Percentiles rank a stretch among this genome's conserved stretches.
These are phyloP conservation scores for Erodium texanum DNA, from an alignment of 441 rosid genomes.

Conservation along the genomic window DNA sequence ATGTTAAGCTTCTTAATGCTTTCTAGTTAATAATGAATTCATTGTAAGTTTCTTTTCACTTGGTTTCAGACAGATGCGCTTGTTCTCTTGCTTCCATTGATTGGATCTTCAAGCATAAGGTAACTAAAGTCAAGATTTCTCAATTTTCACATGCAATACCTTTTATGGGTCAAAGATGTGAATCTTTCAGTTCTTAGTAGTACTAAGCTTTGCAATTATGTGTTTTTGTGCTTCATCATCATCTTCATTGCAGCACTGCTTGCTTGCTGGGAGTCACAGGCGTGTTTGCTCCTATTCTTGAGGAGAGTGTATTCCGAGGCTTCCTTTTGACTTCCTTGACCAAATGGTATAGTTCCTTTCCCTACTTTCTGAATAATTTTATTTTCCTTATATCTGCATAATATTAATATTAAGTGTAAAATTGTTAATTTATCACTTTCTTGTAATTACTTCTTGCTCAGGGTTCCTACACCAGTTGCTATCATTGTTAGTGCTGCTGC, in stretches of 20 bases:
- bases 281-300: constrained; percentile 80
- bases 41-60: constrained; percentile 1
- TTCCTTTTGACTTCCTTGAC: constrained; percentile 85
- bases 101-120: constrained; percentile 45
- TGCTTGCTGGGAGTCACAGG: constrained; percentile 81
- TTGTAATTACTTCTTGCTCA: constrained; percentile 20
- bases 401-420: not conserved
- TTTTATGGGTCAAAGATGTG: not conserved
- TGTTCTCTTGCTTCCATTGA: constrained; percentile 38
- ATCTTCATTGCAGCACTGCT: constrained; percentile 49
- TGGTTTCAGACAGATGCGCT: constrained; percentile 41
- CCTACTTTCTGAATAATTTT: constrained; percentile 9
- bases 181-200: not conserved
- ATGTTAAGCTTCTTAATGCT: not conserved
- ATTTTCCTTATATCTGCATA: not conserved
- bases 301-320: constrained; percentile 88
- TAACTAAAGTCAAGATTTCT: constrained; percentile 14
- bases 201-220: not conserved
- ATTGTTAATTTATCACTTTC: too few relatives aligned
- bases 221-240: not conserved
- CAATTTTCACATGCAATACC: not conserved
- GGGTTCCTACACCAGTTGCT: constrained; percentile 83
- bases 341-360: constrained; percentile 47
- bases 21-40: not conserved
- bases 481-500: constrained; percentile 73